Evolutionary conservation across 1,139 yeast genomes (phyloP).

Genomic region (Citeromyces hawaiiensis): DNA sequence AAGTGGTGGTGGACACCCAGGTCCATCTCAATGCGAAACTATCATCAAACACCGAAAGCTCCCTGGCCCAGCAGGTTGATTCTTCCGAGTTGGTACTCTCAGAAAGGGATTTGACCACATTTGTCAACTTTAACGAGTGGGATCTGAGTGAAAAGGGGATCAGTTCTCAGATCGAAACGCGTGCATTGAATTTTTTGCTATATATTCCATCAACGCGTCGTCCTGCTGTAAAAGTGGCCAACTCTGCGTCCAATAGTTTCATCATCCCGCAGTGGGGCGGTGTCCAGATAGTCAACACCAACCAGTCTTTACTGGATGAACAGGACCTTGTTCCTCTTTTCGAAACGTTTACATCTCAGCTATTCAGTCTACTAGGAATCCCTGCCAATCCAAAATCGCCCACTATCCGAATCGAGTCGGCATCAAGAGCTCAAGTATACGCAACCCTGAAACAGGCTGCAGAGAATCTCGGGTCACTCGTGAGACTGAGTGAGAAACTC

Average conservation of each 20-base stretch:
- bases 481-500: slow-evolving; percentile 53
- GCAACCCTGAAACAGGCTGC: slow-evolving; percentile 36
- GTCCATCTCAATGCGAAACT: slow-evolving; percentile 43
- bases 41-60: slow-evolving; percentile 10
- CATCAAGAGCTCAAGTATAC: slow-evolving; percentile 42
- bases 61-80: slow-evolving; percentile 11
- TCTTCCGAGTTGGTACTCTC: slow-evolving; percentile 18
- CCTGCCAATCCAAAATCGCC: slow-evolving; percentile 45
- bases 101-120: slow-evolving; percentile 43
- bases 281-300: slow-evolving; percentile 32
- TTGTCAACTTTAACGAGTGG: slow-evolving; percentile 73
- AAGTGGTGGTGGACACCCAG: slow-evolving; percentile 70
- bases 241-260: slow-evolving; percentile 50
- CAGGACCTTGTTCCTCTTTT: slow-evolving; percentile 42
- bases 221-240: slow-evolving; percentile 21
- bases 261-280: slow-evolving; percentile 91
- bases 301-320: slow-evolving; percentile 20
- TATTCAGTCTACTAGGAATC: slow-evolving; percentile 62
- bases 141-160: slow-evolving; percentile 33
- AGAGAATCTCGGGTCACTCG: slow-evolving; percentile 56
- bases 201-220: slow-evolving; percentile 40
- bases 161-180: slow-evolving; percentile 24
- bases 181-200: slow-evolving; percentile 56
- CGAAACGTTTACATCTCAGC: slow-evolving; percentile 63
- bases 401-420: slow-evolving; percentile 47